phyloP scores from a whole-genome alignment of 805 yeast genomes.

The Saturnispora silvae region DNA sequence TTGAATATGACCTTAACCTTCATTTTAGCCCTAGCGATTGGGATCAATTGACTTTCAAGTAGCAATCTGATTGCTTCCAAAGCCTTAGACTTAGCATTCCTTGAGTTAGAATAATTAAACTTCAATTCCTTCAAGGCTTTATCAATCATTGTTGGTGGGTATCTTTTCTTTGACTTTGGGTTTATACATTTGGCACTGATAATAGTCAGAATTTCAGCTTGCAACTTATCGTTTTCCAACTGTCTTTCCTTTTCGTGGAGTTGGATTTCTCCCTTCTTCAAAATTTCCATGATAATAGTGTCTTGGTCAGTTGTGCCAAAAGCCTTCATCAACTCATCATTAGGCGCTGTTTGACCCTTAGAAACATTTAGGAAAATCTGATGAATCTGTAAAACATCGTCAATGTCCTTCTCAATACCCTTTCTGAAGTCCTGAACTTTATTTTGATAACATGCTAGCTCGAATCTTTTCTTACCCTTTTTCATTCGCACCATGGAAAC shows the following conservation, averaged over 20 bases:
- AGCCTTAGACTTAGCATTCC: slow-evolving; percentile 71
- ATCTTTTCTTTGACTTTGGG: slow-evolving; percentile 80
- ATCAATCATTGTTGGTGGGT: slow-evolving; percentile 90
- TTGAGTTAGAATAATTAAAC: slow-evolving; percentile 56
- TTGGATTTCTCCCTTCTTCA: slow-evolving; percentile 89
- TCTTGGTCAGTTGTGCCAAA: slow-evolving; percentile 73
- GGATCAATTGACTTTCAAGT: slow-evolving; percentile 71
- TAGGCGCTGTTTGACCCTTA: slow-evolving; percentile 86
- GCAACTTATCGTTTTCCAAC: slow-evolving; percentile 43
- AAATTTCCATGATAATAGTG: slow-evolving; percentile 66
- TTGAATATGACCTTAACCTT: slow-evolving; percentile 57
- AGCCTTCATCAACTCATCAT: slow-evolving; percentile 63
- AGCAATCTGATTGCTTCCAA: slow-evolving; percentile 79
- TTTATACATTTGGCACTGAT: slow-evolving; percentile 87
- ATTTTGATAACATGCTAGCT: slow-evolving; percentile 92
- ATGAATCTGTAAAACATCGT: slow-evolving; percentile 94
- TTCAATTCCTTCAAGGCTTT: slow-evolving; percentile 72
- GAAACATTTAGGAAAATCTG: slow-evolving; percentile 89
- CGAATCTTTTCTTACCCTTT: slow-evolving; percentile 85
- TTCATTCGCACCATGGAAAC: slow-evolving; percentile 88
- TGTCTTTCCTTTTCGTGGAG: slow-evolving; percentile 88
- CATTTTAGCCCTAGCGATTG: slow-evolving; percentile 93
- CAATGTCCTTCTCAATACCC: slow-evolving; percentile 83
- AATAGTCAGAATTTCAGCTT: slow-evolving; percentile 69
- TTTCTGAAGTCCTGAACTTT: slow-evolving; percentile 93